phyloP scores from a whole-genome alignment of 345 rosid species.

The Trapa incisa region DNA sequence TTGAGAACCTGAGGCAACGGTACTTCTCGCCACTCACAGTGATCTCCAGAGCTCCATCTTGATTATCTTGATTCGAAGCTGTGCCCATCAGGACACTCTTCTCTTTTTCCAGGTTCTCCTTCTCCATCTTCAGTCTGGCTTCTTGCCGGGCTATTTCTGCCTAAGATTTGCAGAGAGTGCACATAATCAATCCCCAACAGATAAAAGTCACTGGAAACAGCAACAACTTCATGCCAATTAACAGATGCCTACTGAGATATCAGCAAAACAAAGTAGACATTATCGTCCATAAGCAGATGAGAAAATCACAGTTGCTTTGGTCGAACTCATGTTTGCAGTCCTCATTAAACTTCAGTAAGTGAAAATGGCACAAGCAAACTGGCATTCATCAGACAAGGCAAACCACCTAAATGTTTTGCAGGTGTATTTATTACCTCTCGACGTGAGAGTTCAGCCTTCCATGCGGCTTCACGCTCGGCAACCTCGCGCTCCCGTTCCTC shows the following conservation, averaged over 20 bases:
- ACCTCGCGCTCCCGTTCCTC: conserved; percentile 97
- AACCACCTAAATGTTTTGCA: no score
- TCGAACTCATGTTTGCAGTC: no score
- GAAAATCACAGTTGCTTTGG: no score
- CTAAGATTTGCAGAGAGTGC: conserved; percentile 16
- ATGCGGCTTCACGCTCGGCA: conserved; percentile 93
- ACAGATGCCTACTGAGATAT: no score
- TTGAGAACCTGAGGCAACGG: no score
- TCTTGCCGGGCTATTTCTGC: conserved; percentile 89
- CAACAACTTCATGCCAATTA: not conserved
- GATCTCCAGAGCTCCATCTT: conserved; percentile 92
- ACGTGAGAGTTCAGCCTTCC: conserved; percentile 98
- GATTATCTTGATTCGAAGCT: conserved; percentile 86
- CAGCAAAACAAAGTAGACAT: no score
- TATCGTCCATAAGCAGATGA: no score
- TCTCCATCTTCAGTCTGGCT: conserved; percentile 89
- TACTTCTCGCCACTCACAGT: conserved; percentile 86
- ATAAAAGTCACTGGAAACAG: not conserved
- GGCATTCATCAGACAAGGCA: no score
- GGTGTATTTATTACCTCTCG: conserved; percentile 42
- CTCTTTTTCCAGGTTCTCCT: conserved; percentile 92
- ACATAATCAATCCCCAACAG: not conserved
- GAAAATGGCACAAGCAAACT: not conserved
- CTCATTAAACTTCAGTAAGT: not conserved
- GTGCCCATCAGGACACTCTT: conserved; percentile 96